Evolutionary conservation across 2,329 filamentous ascomycete species (phyloP), one percentile per base, ranked within the genome.

Genomic region (Verticillium dahliae): DNA sequence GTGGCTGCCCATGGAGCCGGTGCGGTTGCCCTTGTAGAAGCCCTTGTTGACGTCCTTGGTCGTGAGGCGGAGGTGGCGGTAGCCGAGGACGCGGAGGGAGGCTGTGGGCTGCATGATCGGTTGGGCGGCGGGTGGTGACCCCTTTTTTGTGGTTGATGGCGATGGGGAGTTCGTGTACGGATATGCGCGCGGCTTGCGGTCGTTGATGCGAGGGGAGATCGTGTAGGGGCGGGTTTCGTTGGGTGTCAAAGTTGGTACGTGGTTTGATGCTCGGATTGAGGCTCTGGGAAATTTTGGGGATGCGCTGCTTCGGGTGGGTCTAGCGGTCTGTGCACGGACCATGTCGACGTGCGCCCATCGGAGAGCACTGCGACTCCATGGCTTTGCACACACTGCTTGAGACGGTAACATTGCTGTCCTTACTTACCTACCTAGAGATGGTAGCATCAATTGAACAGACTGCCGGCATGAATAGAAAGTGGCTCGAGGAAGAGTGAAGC

Each of bases 1-100:
- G 78, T 96, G 91, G 14, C 81, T 78, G 74, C 95, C 95, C 87
- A 96, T 92, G 52, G 90, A 87, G 1, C 95, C 95, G 1, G 92
- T 89, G 56, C 93, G 84, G 70, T 90, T 97, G 73, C 95, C 95
- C 83, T 98, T 98, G 86, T 99, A 99, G 85, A 89, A 99, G 68
- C 93, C 94, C 73, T 92, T 91, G 74, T 90, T 90, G 73, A 94
- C 89, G 76, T 95, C 89, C 79, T 99, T 99, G 68, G 94, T 96
- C 13, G 91, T 97, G 71, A 99, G 85, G 60, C 84, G 83, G 62
- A 93, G 81, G 72, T 94, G 92, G 76, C 88, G 85, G 70, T 92
- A 84, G 62, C 85, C 84, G 73, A 86, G 78, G 70, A 86, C 79
- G 69, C 84, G 82, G 70, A 96, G 87, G 66, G 79, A 74, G 70